phyloP scores from a whole-genome alignment of 192 early-diverging fungal genomes.

The Phycomyces nitens region DNA sequence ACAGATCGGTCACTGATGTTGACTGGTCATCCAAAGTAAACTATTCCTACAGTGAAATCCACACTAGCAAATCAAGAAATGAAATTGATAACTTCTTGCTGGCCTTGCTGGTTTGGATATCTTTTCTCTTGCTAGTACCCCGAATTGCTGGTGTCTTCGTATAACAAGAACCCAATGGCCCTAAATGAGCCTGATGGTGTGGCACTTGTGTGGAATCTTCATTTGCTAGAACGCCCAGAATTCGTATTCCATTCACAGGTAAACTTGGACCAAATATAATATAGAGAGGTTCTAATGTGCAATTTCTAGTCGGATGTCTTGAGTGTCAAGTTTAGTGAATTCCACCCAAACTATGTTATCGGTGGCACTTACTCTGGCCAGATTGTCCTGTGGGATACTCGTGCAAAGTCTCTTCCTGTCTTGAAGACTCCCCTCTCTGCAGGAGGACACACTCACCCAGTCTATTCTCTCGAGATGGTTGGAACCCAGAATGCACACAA shows the following conservation, averaged over 20 bases:
- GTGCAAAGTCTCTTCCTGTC: constrained; percentile 85
- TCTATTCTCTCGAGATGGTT: constrained; percentile 84
- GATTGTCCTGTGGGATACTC: constrained; percentile 95
- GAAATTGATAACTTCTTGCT: constrained; percentile 1
- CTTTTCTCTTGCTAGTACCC: constrained; percentile 54
- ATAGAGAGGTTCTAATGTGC: neutral
- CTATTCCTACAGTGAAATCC: neutral
- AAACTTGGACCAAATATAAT: neutral
- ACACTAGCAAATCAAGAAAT: neutral
- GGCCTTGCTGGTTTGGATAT: neutral
- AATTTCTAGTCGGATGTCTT: constrained; percentile 75
- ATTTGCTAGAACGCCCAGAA: constrained; percentile 85
- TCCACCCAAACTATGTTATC: constrained; percentile 88
- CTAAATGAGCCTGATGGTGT: constrained; percentile 91
- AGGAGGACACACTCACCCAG: constrained; percentile 94
- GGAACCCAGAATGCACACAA: constrained; percentile 96
- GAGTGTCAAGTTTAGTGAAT: constrained; percentile 83
- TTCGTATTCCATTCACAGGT: constrained; percentile 90
- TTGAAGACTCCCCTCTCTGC: constrained; percentile 91
- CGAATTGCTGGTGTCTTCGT: constrained; percentile 85
- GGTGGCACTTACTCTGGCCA: constrained; percentile 98
- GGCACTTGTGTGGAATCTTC: constrained; percentile 93
- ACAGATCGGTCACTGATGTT: constrained; percentile 89
- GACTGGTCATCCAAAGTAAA: constrained; percentile 83
- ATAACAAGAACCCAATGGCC: constrained; percentile 86